phyloP scores from a whole-genome alignment of 2,329 filamentous ascomycete genomes.

The Penicillium vulpinum region DNA sequence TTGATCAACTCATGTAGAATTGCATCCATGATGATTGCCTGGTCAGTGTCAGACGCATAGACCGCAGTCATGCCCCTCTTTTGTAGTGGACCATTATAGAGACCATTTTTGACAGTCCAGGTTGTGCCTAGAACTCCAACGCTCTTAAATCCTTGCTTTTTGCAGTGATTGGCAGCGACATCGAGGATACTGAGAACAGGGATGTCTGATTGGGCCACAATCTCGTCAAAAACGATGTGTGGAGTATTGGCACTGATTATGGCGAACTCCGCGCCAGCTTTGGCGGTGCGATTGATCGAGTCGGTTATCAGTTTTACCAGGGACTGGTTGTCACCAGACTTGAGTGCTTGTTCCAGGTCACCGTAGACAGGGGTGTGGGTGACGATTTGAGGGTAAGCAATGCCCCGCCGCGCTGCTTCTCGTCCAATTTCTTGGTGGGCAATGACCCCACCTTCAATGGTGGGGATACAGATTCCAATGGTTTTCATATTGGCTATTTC shows the following conservation, averaged over 20 bases:
- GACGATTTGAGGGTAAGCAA: constrained; percentile 11
- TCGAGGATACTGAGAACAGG: constrained; percentile 10
- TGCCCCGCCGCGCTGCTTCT: constrained; percentile 10
- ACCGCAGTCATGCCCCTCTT: constrained; percentile 4
- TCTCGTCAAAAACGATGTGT: constrained; percentile 5
- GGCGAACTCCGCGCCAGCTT: constrained; percentile 12
- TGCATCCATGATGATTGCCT: background rate
- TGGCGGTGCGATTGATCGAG: constrained; percentile 11
- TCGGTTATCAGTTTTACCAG: background rate
- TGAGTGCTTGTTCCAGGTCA: constrained; percentile 4
- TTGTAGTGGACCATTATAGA: constrained; percentile 6
- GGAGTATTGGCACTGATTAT: constrained; percentile 13
- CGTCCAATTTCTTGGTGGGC: constrained; percentile 12
- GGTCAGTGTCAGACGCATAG: constrained; percentile 3
- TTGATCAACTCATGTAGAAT: background rate
- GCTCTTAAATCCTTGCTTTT: background rate
- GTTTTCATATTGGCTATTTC: constrained; percentile 1
- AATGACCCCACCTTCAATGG: constrained; percentile 11
- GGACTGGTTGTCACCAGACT: background rate
- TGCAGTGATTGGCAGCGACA: constrained; percentile 1
- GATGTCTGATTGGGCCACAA: constrained; percentile 2
- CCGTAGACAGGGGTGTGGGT: constrained; percentile 9
- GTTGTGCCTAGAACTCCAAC: constrained; percentile 1
- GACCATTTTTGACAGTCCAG: background rate
- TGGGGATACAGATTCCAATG: constrained; percentile 13